Percentiles rank a stretch among this genome's conserved stretches.
Conservation (phyloP, 352 stramenopile species). For the Thalassiosira gravida region DNA sequence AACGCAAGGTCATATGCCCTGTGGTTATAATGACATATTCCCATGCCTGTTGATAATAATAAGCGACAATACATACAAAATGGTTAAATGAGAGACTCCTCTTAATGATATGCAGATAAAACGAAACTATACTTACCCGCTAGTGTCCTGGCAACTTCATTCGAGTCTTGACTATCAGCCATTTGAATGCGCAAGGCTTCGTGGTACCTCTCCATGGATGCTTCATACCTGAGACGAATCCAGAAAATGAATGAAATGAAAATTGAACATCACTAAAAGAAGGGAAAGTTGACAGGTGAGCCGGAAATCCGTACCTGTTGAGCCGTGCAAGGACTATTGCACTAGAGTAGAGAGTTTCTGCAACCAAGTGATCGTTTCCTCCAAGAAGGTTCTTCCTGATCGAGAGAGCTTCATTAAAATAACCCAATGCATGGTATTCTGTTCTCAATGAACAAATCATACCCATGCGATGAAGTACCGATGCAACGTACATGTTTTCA, state of each 20-base stretch:
- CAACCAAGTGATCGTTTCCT: constrained; percentile 54
- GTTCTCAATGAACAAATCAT: constrained; percentile 42
- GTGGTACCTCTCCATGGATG: constrained; percentile 63
- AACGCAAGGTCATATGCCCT: constrained; percentile 40
- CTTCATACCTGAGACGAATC: too few relatives aligned
- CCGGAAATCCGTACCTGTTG: too few relatives aligned
- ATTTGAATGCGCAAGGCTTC: constrained; percentile 66
- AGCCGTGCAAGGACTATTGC: constrained; percentile 54
- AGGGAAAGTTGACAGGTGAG: too few relatives aligned
- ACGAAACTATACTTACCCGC: constrained; percentile 31
- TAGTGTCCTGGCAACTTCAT: constrained; percentile 61
- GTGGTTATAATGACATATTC: constrained; percentile 52
- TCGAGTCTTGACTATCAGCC: constrained; percentile 44
- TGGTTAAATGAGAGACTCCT: too few relatives aligned
- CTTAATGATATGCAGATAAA: background rate
- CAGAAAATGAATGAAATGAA: too few relatives aligned
- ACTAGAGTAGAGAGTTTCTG: constrained; percentile 53
- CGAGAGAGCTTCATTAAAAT: constrained; percentile 62
- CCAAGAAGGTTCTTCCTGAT: constrained; percentile 57
- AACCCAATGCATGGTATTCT: constrained; percentile 52
- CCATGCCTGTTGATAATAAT: constrained; percentile 53
- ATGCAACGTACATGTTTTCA: constrained; percentile 58
- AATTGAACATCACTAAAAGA: too few relatives aligned
- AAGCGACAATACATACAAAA: too few relatives aligned
- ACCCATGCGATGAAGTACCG: constrained; percentile 59